Base-by-base conservation (phyloP, 2,329 filamentous ascomycete species). In the Thermothelomyces thermophilus region DNA sequence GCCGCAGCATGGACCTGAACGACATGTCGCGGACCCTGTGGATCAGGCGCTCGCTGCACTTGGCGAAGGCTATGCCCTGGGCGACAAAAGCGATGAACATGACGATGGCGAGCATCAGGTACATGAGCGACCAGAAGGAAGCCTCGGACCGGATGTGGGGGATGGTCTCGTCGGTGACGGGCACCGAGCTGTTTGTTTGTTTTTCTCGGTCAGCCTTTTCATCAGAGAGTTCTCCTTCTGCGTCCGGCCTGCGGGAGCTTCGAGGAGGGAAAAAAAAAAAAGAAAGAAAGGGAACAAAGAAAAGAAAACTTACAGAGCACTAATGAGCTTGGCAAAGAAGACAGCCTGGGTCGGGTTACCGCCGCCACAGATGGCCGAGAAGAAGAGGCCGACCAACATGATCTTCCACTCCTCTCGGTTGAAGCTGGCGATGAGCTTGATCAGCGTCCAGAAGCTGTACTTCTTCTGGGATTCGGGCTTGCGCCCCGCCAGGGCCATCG, bases 81-180 rank as follows among this genome's bases (percentile, higher is more conserved):
- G 71, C 67, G 17, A 76, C 67, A 60, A 86, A 89, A 5, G 83
- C 74, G 47, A 90, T 65, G 52, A 94, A 79, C 62, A 86, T 80
- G 9, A 86, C 80, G 47, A 89, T 67, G 2, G 82, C 90, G 48
- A 96, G 74, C 77, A 95, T 90, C 56, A 90, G 76, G 67, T 85
- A 95, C 89, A 95, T 95, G 60, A 83, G 71, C 50, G 82, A 83
- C 89, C 89, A 96, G 66, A 95, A 95, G 63, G 89, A 81, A 17
- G 86, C 83, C 52, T 91, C 79, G 16, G 76, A 72, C 57, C 84
- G 79, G 46, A 94, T 74, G 47, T 80, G 67, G 26, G 64, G 67
- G 36, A 73, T 79, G 65, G 74, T 73, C 31, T 58, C 66, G 14
- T 70, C 67, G 8, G 62, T 70, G 57, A 71, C 50, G 0, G 52